Base-by-base conservation (phyloP, 208 protist species). In the Trypanosoma mega region DNA sequence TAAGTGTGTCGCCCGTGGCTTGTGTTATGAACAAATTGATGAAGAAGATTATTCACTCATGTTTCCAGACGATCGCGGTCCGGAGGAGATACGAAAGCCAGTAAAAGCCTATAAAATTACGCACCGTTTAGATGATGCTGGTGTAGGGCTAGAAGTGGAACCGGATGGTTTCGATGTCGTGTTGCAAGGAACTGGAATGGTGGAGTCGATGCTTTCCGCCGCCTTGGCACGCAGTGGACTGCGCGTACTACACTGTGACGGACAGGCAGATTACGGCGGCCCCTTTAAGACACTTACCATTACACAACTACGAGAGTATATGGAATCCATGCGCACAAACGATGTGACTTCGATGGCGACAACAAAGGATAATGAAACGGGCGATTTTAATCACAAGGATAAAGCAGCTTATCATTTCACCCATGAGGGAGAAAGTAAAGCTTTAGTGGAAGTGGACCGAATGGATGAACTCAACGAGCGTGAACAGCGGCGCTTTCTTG, bases 161-260 rank as follows among this genome's bases (percentile, higher is more conserved):
- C 24, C 50, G 16, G 26, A 56, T 30, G 24, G 11, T 21, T 92
- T 78, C 34, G 95, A 98, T 54, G 77, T 90, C 9, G 84, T 96
- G 16, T 73, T 98, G 16, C 76, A 92, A 33, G 93, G 93, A 7
- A 96, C 96, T 0, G 91, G 96, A 3, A 52, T 96, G 39, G 75
- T 78, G 53, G 80, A 97, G 68, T 78, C 72, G n/a, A 76, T 96
- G 26, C 50, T 97, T 5, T 80, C 93, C 21, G 93, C 87, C 0
- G 89, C 93, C 0, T 67, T 94, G 14, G 55, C 87, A 12, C 87
- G 96, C 14, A 78, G 71, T 54, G 92, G 90, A 24, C 45, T 94
- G 18, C 72, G 68, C 43, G 92, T 98, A 21, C 73, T 98, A 24
- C 92, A 97, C 58, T 86, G 96, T 50, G 96, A 98, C 60, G 78